These are phyloP conservation scores for Rhizopus microsporus DNA, from an alignment of 371 early-diverging fungal species.

Conservation along the genomic window DNA sequence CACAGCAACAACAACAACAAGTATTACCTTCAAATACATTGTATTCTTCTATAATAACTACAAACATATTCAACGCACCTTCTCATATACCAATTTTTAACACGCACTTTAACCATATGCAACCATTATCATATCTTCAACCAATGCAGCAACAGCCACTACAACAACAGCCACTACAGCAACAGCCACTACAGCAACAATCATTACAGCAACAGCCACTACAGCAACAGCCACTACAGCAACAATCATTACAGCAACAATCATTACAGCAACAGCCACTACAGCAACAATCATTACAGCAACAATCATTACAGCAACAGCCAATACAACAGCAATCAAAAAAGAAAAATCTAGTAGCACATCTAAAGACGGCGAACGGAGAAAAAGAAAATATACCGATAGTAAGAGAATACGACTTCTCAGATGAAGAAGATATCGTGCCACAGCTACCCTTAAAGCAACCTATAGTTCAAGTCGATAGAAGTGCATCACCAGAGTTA, in stretches of 20 bases:
- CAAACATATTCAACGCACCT: too few relatives aligned
- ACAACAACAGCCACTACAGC: not conserved
- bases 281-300: conserved; percentile 11
- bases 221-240: conserved; percentile 10
- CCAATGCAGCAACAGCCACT: too few relatives aligned
- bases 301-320: not conserved
- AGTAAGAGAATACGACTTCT: conserved; percentile 10
- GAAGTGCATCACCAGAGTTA: conserved; percentile 18
- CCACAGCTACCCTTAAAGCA: not conserved
- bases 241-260: conserved; percentile 4
- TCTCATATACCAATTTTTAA: too few relatives aligned
- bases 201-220: conserved; percentile 19
- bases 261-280: conserved; percentile 16
- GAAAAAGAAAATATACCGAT: conserved; percentile 7
- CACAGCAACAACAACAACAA: conserved; percentile 1
- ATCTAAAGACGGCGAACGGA: conserved; percentile 24
- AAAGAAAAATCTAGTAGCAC: conserved; percentile 24
- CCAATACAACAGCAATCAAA: conserved; percentile 27
- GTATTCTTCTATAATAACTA: too few relatives aligned
- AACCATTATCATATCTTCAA: too few relatives aligned
- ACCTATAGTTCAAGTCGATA: not conserved
- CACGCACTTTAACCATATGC: too few relatives aligned
- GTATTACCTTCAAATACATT: too few relatives aligned
- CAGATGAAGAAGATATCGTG: conserved; percentile 24
- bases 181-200: conserved; percentile 13